Conservation (phyloP, 2,329 filamentous ascomycete genomes). For the Fusarium sp. region DNA sequence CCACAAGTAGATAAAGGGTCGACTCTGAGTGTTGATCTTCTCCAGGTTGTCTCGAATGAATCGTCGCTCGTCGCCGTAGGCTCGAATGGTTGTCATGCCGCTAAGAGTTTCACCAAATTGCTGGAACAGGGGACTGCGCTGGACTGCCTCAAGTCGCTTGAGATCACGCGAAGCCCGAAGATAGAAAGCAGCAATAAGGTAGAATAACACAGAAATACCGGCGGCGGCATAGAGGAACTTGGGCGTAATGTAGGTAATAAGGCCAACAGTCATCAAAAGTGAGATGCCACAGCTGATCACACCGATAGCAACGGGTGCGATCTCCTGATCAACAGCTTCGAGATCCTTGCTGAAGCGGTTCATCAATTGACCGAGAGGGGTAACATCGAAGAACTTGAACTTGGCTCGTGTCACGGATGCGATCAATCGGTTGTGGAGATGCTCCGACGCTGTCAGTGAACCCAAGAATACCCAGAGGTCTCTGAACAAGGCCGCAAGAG, state of each 20-base stretch:
- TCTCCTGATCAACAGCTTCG: constrained; percentile 94
- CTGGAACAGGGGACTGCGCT: constrained; percentile 94
- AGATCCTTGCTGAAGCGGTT: constrained; percentile 99
- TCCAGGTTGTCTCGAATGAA: constrained; percentile 92
- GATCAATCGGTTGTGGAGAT: constrained; percentile 84
- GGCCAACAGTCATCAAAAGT: constrained; percentile 84
- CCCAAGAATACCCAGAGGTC: constrained; percentile 94
- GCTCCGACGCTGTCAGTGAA: constrained; percentile 87
- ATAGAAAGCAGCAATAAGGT: constrained; percentile 87
- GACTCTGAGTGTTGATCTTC: constrained; percentile 89
- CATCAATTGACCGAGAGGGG: constrained; percentile 94
- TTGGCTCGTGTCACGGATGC: constrained; percentile 85
- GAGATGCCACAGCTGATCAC: constrained; percentile 73
- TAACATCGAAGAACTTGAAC: constrained; percentile 98
- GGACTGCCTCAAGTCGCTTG: constrained; percentile 93
- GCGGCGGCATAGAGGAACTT: constrained; percentile 88
- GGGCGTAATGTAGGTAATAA: constrained; percentile 91
- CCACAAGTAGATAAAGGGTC: constrained; percentile 97
- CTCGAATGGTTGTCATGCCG: constrained; percentile 95
- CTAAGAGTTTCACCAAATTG: constrained; percentile 96
- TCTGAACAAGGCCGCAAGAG: constrained; percentile 82
- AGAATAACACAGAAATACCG: constrained; percentile 87
- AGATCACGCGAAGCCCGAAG: constrained; percentile 92
- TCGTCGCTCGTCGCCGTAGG: constrained; percentile 91
- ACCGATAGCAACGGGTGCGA: constrained; percentile 89